Percentiles rank a stretch among this genome's conserved stretches.
These are phyloP conservation scores for Hyaloscypha variabilis DNA, from an alignment of 495 filamentous ascomycete species.

Conservation along the genomic window DNA sequence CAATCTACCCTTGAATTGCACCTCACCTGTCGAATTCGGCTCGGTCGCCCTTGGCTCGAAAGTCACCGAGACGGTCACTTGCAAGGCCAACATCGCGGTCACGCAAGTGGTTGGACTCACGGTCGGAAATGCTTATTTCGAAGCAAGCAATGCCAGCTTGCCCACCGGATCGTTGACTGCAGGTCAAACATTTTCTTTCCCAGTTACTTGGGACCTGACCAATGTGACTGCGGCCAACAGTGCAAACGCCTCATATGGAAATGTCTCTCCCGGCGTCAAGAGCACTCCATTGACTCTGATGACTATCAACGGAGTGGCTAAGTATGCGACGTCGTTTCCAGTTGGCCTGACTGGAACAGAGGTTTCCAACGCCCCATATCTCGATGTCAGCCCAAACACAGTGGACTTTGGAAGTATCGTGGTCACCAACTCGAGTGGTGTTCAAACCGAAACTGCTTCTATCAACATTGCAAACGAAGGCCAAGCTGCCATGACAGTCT, in stretches of 20 bases:
- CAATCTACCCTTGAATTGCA: slow-evolving; percentile 42
- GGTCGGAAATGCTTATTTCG: slow-evolving; percentile 29
- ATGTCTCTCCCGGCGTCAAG: slow-evolving; percentile 34
- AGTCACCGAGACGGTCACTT: slow-evolving; percentile 34
- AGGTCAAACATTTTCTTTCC: slow-evolving; percentile 38
- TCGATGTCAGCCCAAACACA: slow-evolving; percentile 34
- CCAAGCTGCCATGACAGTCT: slow-evolving; percentile 28
- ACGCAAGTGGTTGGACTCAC: slow-evolving; percentile 33
- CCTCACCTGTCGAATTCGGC: slow-evolving; percentile 46
- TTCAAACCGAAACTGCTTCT: slow-evolving; percentile 21
- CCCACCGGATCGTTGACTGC: slow-evolving; percentile 32
- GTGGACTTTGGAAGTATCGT: slow-evolving; percentile 42
- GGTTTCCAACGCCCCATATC: slow-evolving; percentile 33
- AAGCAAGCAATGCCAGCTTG: slow-evolving; percentile 36
- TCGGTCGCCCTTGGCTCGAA: slow-evolving; percentile 36
- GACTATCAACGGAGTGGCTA: slow-evolving; percentile 36
- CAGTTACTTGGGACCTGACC: slow-evolving; percentile 41
- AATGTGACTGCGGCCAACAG: slow-evolving; percentile 33
- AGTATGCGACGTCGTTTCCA: slow-evolving; percentile 36
- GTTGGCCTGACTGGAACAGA: slow-evolving; percentile 37
- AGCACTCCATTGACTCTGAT: slow-evolving; percentile 33
- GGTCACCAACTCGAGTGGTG: slow-evolving; percentile 23
- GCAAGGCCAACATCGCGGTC: slow-evolving; percentile 38
- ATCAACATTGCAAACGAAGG: slow-evolving; percentile 40
- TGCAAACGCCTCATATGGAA: slow-evolving; percentile 30